Conservation (phyloP, 1,139 yeast genomes). For the Groenewaldozyma sp. region DNA sequence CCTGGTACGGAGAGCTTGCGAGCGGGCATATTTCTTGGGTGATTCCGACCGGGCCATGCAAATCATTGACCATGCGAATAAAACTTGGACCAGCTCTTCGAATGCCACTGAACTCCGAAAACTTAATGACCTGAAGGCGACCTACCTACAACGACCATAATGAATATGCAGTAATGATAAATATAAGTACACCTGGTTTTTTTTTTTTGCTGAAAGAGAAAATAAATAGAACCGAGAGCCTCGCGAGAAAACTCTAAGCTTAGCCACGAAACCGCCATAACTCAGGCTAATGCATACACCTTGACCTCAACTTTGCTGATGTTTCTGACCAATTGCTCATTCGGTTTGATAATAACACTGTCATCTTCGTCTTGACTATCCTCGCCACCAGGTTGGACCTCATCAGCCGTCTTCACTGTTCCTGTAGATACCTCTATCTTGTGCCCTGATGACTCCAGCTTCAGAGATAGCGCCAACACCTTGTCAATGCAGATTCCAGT, state of each 20-base stretch:
- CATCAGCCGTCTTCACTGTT: slow-evolving; percentile 19
- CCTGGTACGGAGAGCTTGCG: slow-evolving; percentile 27
- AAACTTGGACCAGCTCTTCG: not conserved
- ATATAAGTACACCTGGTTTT: too few species aligned
- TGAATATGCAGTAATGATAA: too few species aligned
- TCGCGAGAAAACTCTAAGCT: too few species aligned
- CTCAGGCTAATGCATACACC: slow-evolving; percentile 8
- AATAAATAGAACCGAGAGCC: too few species aligned
- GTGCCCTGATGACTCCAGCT: slow-evolving; percentile 22
- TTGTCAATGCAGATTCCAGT: slow-evolving; percentile 28
- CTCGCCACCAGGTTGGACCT: too few species aligned
- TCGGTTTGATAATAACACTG: slow-evolving; percentile 11
- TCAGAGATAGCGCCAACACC: slow-evolving; percentile 24
- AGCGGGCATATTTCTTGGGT: slow-evolving; percentile 26
- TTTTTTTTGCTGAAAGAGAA: too few species aligned
- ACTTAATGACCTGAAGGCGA: too few species aligned
- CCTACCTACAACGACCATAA: too few species aligned
- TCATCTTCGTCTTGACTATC: slow-evolving; percentile 10
- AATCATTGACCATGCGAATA: slow-evolving; percentile 16
- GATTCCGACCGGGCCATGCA: slow-evolving; percentile 23
- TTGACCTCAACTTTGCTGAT: slow-evolving; percentile 18
- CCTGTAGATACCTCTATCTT: slow-evolving; percentile 18
- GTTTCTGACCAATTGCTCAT: slow-evolving; percentile 2
- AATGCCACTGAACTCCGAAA: not conserved
- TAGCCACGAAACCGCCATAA: not conserved